phyloP scores from a whole-genome alignment of 2,329 filamentous ascomycete genomes.

The Drechslerella dactyloides region DNA sequence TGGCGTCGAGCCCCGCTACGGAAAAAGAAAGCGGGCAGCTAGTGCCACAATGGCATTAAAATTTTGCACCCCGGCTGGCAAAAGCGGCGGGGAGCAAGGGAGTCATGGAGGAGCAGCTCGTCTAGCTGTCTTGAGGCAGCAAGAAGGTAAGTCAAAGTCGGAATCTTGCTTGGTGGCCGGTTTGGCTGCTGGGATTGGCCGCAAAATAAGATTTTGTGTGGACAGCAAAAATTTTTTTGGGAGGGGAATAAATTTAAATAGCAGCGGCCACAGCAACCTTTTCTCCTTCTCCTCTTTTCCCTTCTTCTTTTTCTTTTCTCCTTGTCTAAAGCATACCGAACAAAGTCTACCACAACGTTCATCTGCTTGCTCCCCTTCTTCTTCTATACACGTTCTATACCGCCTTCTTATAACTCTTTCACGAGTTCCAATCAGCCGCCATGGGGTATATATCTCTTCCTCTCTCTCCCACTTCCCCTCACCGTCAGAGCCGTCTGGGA shows the following conservation, averaged over 20 bases:
- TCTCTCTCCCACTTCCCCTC: conserved; percentile 2
- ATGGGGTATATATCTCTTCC: conserved; percentile 57
- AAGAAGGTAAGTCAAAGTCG: background rate
- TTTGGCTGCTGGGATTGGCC: background rate
- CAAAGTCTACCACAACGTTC: conserved; percentile 50
- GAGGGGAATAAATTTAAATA: conserved; percentile 16
- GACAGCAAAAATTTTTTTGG: conserved; percentile 3
- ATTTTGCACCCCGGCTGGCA: conserved; percentile 12
- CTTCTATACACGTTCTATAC: conserved; percentile 24
- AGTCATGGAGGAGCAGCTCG: conserved; percentile 6
- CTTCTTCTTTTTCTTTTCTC: conserved; percentile 29
- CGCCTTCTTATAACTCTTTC: conserved; percentile 31
- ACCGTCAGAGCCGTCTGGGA: background rate
- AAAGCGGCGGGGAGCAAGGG: background rate
- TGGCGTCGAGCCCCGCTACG: background rate
- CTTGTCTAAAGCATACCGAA: conserved; percentile 51
- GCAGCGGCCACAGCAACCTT: conserved; percentile 3
- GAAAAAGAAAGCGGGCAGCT: conserved; percentile 15
- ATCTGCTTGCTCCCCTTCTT: conserved; percentile 45
- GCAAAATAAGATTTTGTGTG: conserved; percentile 10
- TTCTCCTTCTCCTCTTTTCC: conserved; percentile 18
- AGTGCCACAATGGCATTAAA: conserved; percentile 21
- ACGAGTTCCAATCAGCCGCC: conserved; percentile 55
- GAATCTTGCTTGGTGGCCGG: background rate
- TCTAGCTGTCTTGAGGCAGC: conserved; percentile 15